Percentiles rank a stretch among this genome's conserved stretches.
phyloP scores from a whole-genome alignment of 352 stramenopile genomes.

The Globisporangium cederbergense region DNA sequence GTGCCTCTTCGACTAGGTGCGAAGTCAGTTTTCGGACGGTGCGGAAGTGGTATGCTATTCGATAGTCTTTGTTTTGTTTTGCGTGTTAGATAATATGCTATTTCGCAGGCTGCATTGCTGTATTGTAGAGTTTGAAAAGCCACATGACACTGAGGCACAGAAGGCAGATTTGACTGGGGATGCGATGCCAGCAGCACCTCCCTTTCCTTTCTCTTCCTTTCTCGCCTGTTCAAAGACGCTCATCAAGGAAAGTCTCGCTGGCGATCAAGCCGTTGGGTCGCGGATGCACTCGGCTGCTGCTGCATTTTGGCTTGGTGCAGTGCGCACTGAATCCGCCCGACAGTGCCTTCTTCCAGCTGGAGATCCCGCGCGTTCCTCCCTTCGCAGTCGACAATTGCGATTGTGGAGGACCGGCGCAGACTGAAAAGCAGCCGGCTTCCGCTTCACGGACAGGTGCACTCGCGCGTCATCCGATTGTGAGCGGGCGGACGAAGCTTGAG shows the following conservation, averaged over 20 bases:
- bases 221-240: too few species aligned
- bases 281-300: too few species aligned
- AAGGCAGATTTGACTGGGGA: too few species aligned
- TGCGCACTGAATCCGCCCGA: not conserved
- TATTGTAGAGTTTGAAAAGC: not conserved
- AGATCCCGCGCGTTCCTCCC: slow-evolving; percentile 5
- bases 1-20: slow-evolving; percentile 3
- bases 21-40: not conserved
- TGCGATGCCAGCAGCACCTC: too few species aligned
- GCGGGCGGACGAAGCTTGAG: slow-evolving; percentile 5
- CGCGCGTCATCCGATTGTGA: slow-evolving; percentile 2
- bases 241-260: too few species aligned
- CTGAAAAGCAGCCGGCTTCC: not conserved
- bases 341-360: slow-evolving; percentile 2
- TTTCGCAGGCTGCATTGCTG: not conserved
- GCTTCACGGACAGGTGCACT: not conserved
- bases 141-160: slow-evolving; percentile 7
- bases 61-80: not conserved
- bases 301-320: not conserved
- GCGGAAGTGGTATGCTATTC: not conserved
- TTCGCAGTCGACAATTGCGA: not conserved
- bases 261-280: not conserved
- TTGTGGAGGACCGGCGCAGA: not conserved
- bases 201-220: too few species aligned
- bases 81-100: not conserved